Conservation (phyloP, 495 filamentous ascomycete species). For the Penicillium mononematosum region DNA sequence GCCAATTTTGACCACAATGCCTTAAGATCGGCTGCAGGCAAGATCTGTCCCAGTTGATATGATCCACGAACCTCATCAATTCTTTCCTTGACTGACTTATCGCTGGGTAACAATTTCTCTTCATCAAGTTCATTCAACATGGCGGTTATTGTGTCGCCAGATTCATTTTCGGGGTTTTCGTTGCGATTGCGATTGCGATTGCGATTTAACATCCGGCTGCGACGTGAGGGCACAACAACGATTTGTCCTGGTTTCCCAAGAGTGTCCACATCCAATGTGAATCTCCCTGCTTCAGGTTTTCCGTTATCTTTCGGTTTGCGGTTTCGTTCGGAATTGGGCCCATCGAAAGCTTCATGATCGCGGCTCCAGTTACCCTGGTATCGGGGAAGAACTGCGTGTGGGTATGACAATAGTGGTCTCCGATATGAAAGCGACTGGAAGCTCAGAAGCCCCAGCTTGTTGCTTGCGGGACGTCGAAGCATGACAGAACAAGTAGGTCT, state of each 20-base stretch:
- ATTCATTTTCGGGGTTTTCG: conserved; percentile 4
- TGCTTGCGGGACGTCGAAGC: conserved; percentile 26
- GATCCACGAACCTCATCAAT: conserved; percentile 29
- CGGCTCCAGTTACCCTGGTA: conserved; percentile 20
- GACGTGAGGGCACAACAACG: conserved; percentile 33
- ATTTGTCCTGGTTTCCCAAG: conserved; percentile 46
- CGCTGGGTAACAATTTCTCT: conserved; percentile 12
- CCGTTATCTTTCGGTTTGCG: conserved; percentile 2
- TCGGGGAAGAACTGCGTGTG: conserved; percentile 21
- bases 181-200: conserved; percentile 10
- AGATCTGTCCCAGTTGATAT: conserved; percentile 22
- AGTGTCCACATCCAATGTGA: conserved; percentile 31
- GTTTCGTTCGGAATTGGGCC: conserved; percentile 3
- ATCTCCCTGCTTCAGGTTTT: background rate
- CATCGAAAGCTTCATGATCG: conserved; percentile 7
- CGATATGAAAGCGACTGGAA: conserved; percentile 12
- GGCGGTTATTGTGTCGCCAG: conserved; percentile 19
- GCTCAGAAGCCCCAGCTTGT: conserved; percentile 18
- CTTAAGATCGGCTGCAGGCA: conserved; percentile 30
- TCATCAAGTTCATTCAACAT: conserved; percentile 34
- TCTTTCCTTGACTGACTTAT: conserved; percentile 13
- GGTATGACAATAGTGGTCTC: conserved; percentile 11
- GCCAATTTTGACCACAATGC: conserved; percentile 27
- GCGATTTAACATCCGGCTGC: conserved; percentile 10
- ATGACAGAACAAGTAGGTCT: conserved; percentile 19